phyloP scores from a whole-genome alignment of 352 stramenopile species.

The Lagenidium giganteum region DNA sequence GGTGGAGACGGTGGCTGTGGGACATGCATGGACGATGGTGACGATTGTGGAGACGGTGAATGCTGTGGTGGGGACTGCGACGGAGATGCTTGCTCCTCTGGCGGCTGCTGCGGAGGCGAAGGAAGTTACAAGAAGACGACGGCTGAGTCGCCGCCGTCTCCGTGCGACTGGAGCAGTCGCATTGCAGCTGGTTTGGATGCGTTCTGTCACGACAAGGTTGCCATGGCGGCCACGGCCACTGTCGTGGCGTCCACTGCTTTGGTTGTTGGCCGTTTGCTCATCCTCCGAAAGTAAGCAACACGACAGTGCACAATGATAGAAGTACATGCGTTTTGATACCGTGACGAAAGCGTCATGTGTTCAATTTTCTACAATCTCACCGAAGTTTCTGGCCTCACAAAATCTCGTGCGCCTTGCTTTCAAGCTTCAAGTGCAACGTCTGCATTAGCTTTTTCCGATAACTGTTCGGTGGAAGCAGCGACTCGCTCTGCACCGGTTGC shows the following conservation, averaged over 20 bases:
- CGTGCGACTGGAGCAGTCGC: slow-evolving; percentile 6
- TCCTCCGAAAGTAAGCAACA: slow-evolving; percentile 23
- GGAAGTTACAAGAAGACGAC: slow-evolving; percentile 1
- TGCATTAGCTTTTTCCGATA: slow-evolving; percentile 58
- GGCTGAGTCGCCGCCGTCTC: background rate
- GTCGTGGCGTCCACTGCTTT: slow-evolving; percentile 46
- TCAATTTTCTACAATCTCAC: too few relatives aligned
- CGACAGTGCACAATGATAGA: background rate
- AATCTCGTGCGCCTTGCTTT: slow-evolving; percentile 39
- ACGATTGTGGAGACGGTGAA: slow-evolving; percentile 16
- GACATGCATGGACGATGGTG: slow-evolving; percentile 9
- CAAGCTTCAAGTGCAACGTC: slow-evolving; percentile 48
- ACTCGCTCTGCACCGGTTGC: slow-evolving; percentile 35
- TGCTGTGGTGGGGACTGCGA: slow-evolving; percentile 22
- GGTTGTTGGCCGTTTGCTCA: slow-evolving; percentile 39
- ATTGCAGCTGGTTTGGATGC: slow-evolving; percentile 13
- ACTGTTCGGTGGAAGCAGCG: slow-evolving; percentile 39
- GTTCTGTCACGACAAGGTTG: slow-evolving; percentile 50
- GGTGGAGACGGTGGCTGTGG: slow-evolving; percentile 20
- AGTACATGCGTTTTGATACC: too few relatives aligned
- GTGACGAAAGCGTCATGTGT: too few relatives aligned
- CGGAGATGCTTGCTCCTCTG: background rate
- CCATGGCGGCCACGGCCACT: slow-evolving; percentile 35
- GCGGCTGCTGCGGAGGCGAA: slow-evolving; percentile 16
- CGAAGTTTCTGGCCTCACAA: slow-evolving; percentile 3